These are phyloP conservation scores for Fusarium papillatum DNA, from an alignment of 2,329 filamentous ascomycete genomes.

Conservation along the genomic window DNA sequence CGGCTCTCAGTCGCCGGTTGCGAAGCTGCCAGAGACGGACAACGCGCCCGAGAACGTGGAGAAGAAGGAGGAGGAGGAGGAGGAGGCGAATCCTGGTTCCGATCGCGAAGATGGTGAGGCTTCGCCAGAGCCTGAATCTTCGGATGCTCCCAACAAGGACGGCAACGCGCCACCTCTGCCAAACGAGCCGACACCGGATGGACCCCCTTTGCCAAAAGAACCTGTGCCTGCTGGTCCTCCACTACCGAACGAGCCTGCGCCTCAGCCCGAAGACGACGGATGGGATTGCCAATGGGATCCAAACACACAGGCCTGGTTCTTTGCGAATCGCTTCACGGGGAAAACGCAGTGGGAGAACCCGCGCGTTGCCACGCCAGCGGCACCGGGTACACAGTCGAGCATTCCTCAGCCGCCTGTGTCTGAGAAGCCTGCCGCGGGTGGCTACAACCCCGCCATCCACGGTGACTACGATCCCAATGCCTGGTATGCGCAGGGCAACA, in stretches of 20 bases:
- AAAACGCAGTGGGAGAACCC: conserved; percentile 90
- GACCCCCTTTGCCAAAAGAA: conserved; percentile 52
- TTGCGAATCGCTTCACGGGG: conserved; percentile 85
- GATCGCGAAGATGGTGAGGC: conserved; percentile 44
- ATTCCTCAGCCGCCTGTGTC: conserved; percentile 49
- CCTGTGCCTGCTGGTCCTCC: conserved; percentile 50
- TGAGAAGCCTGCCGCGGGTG: conserved; percentile 67
- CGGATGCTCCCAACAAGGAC: conserved; percentile 16
- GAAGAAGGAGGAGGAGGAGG: background rate
- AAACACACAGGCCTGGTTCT: conserved; percentile 79
- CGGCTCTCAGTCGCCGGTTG: conserved; percentile 24
- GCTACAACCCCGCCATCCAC: conserved; percentile 97
- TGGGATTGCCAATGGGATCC: conserved; percentile 88
- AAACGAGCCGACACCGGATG: conserved; percentile 45
- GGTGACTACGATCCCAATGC: conserved; percentile 96
- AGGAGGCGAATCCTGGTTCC: conserved; percentile 9
- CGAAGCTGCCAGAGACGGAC: conserved; percentile 24
- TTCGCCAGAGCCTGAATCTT: conserved; percentile 31
- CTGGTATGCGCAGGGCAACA: conserved; percentile 83
- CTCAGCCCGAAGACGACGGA: conserved; percentile 76
- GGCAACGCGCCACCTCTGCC: conserved; percentile 53
- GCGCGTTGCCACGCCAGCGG: conserved; percentile 67
- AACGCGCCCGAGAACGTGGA: conserved; percentile 25
- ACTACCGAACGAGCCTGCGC: conserved; percentile 57
- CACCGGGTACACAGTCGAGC: conserved; percentile 40